Conservation (phyloP, 148 eudicot species). For the Camellia granthamiana region DNA sequence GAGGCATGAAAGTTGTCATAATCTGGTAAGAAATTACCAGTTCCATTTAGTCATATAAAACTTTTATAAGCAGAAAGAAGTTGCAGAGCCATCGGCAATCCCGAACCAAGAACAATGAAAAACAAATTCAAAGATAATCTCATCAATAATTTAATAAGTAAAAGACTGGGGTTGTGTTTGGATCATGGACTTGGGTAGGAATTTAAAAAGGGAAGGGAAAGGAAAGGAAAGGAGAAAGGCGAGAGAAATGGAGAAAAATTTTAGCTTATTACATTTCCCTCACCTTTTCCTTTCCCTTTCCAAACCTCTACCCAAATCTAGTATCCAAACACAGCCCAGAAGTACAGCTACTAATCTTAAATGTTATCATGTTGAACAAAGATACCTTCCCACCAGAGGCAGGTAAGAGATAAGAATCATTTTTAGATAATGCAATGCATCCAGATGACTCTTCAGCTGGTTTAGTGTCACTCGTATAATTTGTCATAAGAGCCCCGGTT, state of each 20-base stretch:
- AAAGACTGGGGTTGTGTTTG: too few relatives aligned
- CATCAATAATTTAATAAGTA: neutral
- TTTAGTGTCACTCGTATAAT: constrained; percentile 39
- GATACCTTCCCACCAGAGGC: constrained; percentile 64
- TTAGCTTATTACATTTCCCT: too few relatives aligned
- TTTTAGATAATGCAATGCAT: constrained; percentile 60
- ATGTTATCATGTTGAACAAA: constrained; percentile 65
- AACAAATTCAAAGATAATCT: neutral
- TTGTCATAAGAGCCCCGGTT: constrained; percentile 50
- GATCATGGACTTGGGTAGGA: too few relatives aligned
- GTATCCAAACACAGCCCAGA: too few relatives aligned
- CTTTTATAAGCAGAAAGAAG: neutral
- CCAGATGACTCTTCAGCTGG: constrained; percentile 42
- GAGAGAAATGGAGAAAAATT: too few relatives aligned
- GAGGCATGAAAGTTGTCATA: constrained; percentile 66
- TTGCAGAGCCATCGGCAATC: neutral
- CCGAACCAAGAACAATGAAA: neutral
- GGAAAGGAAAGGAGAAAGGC: too few relatives aligned
- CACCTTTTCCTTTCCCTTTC: too few relatives aligned
- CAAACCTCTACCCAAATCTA: too few relatives aligned
- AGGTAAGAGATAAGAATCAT: constrained; percentile 66
- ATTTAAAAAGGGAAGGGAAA: too few relatives aligned
- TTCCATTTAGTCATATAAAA: neutral
- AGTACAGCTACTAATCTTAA: constrained; percentile 35
- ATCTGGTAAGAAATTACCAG: constrained; percentile 37